phyloP scores from a whole-genome alignment of 331 rosid species.

The Cydonia oblonga region DNA sequence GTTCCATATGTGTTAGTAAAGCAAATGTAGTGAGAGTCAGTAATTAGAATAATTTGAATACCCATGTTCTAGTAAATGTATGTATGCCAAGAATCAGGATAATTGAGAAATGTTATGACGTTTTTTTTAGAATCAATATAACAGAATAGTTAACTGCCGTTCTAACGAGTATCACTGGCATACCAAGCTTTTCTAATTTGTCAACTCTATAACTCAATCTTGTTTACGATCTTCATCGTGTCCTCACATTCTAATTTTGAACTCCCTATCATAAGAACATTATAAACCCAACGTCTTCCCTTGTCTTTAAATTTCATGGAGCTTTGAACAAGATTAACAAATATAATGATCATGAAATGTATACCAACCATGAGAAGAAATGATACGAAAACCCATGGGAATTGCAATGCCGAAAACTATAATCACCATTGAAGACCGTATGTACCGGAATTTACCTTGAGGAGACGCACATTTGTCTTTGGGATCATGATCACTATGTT shows the following conservation, averaged over 20 bases:
- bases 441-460: background rate
- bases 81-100: background rate
- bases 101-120: background rate
- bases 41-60: background rate
- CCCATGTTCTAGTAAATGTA: background rate
- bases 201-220: background rate
- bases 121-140: background rate
- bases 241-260: background rate
- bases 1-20: background rate
- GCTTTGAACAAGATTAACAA: background rate
- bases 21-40: background rate
- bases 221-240: too few relatives aligned
- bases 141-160: background rate
- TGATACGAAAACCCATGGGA: background rate
- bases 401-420: background rate
- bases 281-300: background rate
- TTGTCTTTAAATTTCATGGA: background rate
- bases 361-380: too few relatives aligned
- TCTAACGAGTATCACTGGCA: background rate
- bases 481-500: background rate
- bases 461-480: background rate
- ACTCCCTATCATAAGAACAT: background rate
- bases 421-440: background rate
- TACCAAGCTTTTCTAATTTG: background rate
- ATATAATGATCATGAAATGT: background rate